Evolutionary conservation across 2,329 filamentous ascomycete species (phyloP).

Genomic region (Fusarium sp.): DNA sequence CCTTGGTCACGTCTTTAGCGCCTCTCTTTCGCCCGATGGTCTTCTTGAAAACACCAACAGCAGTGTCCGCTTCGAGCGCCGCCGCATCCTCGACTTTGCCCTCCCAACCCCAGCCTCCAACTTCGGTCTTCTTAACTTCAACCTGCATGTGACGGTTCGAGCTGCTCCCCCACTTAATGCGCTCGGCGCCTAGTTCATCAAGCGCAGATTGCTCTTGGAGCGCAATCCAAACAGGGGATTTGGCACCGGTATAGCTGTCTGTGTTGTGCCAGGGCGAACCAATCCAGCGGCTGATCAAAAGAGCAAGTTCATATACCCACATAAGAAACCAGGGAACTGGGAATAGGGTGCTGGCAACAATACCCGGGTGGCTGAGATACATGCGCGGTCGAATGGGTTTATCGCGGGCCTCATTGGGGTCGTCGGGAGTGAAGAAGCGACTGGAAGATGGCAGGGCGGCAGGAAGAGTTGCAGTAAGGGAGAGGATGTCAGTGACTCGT

Average conservation of each 20-base stretch:
- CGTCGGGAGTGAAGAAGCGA: conserved; percentile 60
- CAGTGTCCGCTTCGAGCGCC: conserved; percentile 53
- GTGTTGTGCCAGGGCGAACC: conserved; percentile 91
- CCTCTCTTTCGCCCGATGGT: conserved; percentile 67
- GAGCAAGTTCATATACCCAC: conserved; percentile 71
- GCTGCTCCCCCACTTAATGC: conserved; percentile 86
- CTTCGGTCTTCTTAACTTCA: conserved; percentile 78
- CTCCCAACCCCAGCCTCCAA: conserved; percentile 84
- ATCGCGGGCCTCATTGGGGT: conserved; percentile 33
- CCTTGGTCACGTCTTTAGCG: conserved; percentile 66
- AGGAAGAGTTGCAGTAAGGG: conserved; percentile 76
- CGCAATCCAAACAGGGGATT: conserved; percentile 79
- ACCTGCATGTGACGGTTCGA: conserved; percentile 66
- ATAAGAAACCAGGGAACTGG: conserved; percentile 76
- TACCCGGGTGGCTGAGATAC: conserved; percentile 86
- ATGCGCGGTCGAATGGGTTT: conserved; percentile 62
- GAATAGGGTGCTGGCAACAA: conserved; percentile 84
- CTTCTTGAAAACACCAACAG: conserved; percentile 58
- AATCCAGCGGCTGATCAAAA: conserved; percentile 77
- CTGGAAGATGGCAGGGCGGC: conserved; percentile 65
- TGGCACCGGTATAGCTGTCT: conserved; percentile 79
- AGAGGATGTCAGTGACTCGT: conserved; percentile 83
- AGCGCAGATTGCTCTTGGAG: conserved; percentile 72
- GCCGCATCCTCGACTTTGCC: conserved; percentile 62
- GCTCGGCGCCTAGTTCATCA: conserved; percentile 62